phyloP scores from a whole-genome alignment of 495 filamentous ascomycete genomes.

The Aspergillus carlsbadensis region DNA sequence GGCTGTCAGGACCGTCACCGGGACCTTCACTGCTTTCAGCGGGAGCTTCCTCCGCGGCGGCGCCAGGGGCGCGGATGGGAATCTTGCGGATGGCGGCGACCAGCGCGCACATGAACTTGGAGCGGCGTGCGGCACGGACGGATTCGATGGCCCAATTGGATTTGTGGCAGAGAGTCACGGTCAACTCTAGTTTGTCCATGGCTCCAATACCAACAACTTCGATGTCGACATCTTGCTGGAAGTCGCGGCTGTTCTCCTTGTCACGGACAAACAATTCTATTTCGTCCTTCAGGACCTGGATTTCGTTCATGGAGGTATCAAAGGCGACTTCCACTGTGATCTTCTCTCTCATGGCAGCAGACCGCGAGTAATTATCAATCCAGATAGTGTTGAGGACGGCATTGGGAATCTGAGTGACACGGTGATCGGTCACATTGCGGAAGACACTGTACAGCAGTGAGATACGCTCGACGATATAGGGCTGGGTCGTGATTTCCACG shows the following conservation, averaged over 20 bases:
- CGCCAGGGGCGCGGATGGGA: constrained; percentile 61
- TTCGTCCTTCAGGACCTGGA: constrained; percentile 76
- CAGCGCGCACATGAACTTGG: constrained; percentile 95
- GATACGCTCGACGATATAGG: constrained; percentile 87
- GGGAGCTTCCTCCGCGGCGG: constrained; percentile 15
- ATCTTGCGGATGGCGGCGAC: constrained; percentile 82
- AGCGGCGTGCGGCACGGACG: constrained; percentile 77
- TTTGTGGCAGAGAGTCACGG: constrained; percentile 84
- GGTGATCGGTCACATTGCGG: constrained; percentile 75
- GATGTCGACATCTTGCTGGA: constrained; percentile 79
- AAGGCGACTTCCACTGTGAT: constrained; percentile 77
- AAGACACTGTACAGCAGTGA: constrained; percentile 94
- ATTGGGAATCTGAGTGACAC: constrained; percentile 87
- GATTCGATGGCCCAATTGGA: constrained; percentile 95
- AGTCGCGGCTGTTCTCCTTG: constrained; percentile 87
- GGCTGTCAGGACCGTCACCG: constrained; percentile 10
- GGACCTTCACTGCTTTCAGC: constrained; percentile 2
- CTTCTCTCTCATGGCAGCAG: constrained; percentile 87
- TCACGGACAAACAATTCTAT: constrained; percentile 81
- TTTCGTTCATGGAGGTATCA: constrained; percentile 83
- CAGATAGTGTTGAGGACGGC: constrained; percentile 85
- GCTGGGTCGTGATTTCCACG: constrained; percentile 71
- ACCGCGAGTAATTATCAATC: constrained; percentile 90
- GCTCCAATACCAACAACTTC: constrained; percentile 77
- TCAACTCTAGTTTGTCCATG: constrained; percentile 83